phyloP scores from a whole-genome alignment of 1,139 yeast species.

The Debaryomyces sp. region DNA sequence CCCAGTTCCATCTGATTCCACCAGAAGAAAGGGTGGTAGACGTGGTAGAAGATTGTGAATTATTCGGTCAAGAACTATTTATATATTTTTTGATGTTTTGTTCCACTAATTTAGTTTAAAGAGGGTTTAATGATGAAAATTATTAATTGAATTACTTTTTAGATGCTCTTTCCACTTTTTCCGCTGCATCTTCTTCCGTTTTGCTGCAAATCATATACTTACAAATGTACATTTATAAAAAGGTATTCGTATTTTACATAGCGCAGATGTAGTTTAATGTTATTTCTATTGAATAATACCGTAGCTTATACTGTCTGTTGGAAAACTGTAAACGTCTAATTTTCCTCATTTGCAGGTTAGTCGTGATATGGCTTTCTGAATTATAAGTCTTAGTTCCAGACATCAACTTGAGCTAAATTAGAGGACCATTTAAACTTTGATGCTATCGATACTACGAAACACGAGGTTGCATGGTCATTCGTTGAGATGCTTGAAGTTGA shows the following conservation, averaged over 20 bases:
- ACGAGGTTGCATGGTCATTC: background rate
- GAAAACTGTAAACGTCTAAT: background rate
- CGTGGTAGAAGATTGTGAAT: constrained; percentile 99
- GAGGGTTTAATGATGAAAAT: constrained; percentile 5
- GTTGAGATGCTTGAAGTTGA: background rate
- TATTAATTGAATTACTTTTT: constrained; percentile 7
- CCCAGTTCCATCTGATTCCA: constrained; percentile 99
- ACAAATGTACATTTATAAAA: constrained; percentile 15
- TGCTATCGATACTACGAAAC: constrained; percentile 1
- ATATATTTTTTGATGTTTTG: constrained; percentile 7
- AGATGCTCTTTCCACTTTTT: constrained; percentile 6
- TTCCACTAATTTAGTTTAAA: constrained; percentile 9
- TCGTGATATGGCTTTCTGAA: background rate
- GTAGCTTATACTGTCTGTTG: background rate
- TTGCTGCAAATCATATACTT: constrained; percentile 11
- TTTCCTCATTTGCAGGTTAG: background rate
- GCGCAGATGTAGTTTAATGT: background rate
- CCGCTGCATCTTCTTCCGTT: constrained; percentile 6
- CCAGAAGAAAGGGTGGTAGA: constrained; percentile 99
- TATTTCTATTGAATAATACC: background rate
- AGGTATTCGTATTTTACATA: constrained; percentile 3
- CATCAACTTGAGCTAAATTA: background rate
- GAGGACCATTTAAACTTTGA: background rate
- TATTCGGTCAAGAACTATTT: constrained; percentile 5
- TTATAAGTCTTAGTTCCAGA: background rate